phyloP scores from a whole-genome alignment of 78 protist species.

The Tieghemostelium lacteum region DNA sequence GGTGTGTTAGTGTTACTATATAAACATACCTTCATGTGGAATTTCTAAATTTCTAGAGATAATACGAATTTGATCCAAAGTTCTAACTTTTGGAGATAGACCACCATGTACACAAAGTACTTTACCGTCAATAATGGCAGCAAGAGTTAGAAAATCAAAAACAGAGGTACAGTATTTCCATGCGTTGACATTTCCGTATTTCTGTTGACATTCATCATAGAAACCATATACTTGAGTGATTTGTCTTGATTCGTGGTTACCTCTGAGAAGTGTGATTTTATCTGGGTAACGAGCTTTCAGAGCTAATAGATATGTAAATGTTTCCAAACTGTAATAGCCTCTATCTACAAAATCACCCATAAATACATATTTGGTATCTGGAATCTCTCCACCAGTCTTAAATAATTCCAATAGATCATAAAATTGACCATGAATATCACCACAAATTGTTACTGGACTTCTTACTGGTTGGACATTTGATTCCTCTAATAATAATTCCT shows the following conservation, averaged over 20 bases:
- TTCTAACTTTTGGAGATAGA: conserved; percentile 92
- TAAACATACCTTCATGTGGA: conserved; percentile 98
- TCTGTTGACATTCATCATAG: conserved; percentile 98
- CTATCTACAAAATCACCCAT: conserved; percentile 99
- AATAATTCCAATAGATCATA: conserved; percentile 98
- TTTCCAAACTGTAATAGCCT: conserved; percentile 97
- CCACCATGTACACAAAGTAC: conserved; percentile 99
- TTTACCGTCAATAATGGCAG: conserved; percentile 94
- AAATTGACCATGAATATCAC: conserved; percentile 99
- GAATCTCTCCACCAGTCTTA: conserved; percentile 94
- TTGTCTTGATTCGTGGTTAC: conserved; percentile 98
- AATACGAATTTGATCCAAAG: conserved; percentile 92
- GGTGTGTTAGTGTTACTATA: conserved; percentile 44
- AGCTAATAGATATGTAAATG: conserved; percentile 93
- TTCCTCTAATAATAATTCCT: conserved; percentile 95
- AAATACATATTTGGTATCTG: conserved; percentile 96
- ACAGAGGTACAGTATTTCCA: conserved; percentile 97
- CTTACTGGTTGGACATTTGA: conserved; percentile 95
- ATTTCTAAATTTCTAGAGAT: conserved; percentile 93
- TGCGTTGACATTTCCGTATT: conserved; percentile 97
- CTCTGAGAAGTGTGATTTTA: conserved; percentile 94
- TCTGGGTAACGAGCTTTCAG: conserved; percentile 96
- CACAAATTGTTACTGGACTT: conserved; percentile 98
- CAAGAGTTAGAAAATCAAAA: conserved; percentile 96
- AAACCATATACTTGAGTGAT: conserved; percentile 98